phyloP scores from a whole-genome alignment of 768 basidiomycete genomes.

The Boletus rubroflammeus region DNA sequence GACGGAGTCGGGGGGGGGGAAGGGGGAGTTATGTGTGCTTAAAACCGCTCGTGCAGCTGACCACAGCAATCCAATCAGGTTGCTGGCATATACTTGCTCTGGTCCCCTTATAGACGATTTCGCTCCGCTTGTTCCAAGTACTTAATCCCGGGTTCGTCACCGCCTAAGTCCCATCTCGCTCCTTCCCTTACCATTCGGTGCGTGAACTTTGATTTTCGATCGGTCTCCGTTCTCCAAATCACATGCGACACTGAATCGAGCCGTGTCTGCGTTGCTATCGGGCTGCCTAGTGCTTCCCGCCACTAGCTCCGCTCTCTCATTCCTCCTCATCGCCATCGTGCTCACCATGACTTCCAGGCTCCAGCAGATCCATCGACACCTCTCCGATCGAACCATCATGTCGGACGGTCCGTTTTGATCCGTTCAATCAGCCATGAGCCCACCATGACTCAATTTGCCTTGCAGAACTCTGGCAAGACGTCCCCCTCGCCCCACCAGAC shows the following conservation, averaged over 20 bases:
- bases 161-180: background rate
- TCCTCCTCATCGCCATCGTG: background rate
- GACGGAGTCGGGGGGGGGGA: constrained; percentile 2
- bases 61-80: too few relatives aligned
- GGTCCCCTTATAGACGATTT: background rate
- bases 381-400: constrained; percentile 43
- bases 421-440: background rate
- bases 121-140: background rate
- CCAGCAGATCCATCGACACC: constrained; percentile 55
- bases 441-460: background rate
- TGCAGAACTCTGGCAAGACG: constrained; percentile 68
- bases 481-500: constrained; percentile 83
- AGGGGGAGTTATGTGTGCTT: background rate
- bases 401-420: constrained; percentile 46
- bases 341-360: constrained; percentile 54
- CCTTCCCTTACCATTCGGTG: background rate
- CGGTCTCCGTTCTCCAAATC: constrained; percentile 9
- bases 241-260: constrained; percentile 12
- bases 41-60: background rate
- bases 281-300: background rate
- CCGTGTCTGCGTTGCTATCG: background rate
- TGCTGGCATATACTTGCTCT: background rate
- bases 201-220: background rate
- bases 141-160: background rate
- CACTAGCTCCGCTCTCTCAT: background rate